Conservation (phyloP, 495 filamentous ascomycete genomes). For the Melanomma pulvis-pyrius region DNA sequence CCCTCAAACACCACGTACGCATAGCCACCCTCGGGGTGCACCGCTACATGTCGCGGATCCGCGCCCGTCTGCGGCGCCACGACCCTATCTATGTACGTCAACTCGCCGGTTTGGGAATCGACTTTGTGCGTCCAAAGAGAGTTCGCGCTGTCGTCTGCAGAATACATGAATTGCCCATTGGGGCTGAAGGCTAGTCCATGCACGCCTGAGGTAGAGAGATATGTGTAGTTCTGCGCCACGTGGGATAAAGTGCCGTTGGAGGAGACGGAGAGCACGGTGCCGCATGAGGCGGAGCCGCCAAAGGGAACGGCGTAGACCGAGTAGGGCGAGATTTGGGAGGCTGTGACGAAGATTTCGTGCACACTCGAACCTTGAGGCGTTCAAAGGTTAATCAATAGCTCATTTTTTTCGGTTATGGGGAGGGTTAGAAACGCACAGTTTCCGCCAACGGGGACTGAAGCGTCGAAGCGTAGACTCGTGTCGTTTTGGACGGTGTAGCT, state of each 20-base stretch:
- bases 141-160: constrained; percentile 8
- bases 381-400: background rate
- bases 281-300: background rate
- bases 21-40: background rate
- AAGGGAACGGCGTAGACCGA: background rate
- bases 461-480: background rate
- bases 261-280: background rate
- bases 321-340: background rate
- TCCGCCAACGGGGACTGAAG: background rate
- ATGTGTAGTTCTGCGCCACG: background rate
- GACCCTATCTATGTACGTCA: background rate
- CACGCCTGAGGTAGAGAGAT: background rate
- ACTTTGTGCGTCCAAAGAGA: constrained; percentile 1
- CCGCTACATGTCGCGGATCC: constrained; percentile 1
- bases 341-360: background rate
- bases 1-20: constrained; percentile 1
- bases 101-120: background rate
- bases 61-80: background rate
- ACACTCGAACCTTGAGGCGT: background rate
- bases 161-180: constrained; percentile 1
- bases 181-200: background rate
- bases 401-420: background rate
- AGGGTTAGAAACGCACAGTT: background rate
- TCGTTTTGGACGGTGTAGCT: background rate
- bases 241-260: background rate